A percentile compares a stretch with the other conserved stretches of the same genome.
Evolutionary conservation across 345 rosid genomes (phyloP).

Genomic region (Aethionema arabicum): DNA sequence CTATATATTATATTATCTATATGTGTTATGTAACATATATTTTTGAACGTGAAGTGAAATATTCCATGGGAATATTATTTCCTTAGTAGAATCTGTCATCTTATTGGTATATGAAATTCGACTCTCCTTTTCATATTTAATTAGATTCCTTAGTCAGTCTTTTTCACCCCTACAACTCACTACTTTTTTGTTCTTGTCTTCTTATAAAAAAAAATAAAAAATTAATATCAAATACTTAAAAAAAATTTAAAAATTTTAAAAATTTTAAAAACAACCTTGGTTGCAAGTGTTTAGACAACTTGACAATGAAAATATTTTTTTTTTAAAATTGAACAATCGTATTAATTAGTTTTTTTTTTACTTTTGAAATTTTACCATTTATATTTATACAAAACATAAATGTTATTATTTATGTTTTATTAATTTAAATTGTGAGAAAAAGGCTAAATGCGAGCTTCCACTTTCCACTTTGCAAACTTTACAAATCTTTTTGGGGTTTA

Average conservation of each 20-base stretch:
- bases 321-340: too few relatives aligned
- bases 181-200: constrained; percentile 7
- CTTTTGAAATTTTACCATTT: too few relatives aligned
- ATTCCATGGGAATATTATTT: constrained; percentile 1
- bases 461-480: constrained; percentile 11
- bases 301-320: too few relatives aligned
- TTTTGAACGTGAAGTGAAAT: constrained; percentile 2
- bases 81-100: constrained; percentile 27
- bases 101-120: constrained; percentile 25
- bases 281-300: too few relatives aligned
- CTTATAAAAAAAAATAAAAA: constrained; percentile 17
- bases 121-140: constrained; percentile 14
- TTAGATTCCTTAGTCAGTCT: constrained; percentile 31
- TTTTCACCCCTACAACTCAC: not conserved
- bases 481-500: constrained; percentile 13
- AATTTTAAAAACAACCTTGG: too few relatives aligned
- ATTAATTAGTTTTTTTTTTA: too few relatives aligned
- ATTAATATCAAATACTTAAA: not conserved
- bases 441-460: constrained; percentile 13
- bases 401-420: too few relatives aligned
- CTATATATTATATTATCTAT: too few relatives aligned
- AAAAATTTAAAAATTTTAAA: too few relatives aligned
- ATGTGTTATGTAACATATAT: not conserved
- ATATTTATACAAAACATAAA: too few relatives aligned
- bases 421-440: constrained; percentile 18